phyloP scores from a whole-genome alignment of 768 basidiomycete species.

The Auriscalpium microsporum region DNA sequence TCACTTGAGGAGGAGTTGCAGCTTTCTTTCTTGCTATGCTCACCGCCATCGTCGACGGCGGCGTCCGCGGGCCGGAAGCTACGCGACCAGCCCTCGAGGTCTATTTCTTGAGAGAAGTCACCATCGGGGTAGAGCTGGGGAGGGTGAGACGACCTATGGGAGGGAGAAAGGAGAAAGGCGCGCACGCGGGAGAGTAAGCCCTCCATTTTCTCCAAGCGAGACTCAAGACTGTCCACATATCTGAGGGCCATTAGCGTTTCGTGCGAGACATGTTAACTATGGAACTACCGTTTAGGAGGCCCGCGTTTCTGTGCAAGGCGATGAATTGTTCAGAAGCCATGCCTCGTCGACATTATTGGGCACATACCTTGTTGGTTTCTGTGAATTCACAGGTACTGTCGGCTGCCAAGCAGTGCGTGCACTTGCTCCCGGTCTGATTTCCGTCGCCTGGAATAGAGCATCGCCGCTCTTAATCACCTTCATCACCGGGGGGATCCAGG shows the following conservation, averaged over 20 bases:
- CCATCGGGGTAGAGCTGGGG: conserved; percentile 11
- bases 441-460: conserved; percentile 5
- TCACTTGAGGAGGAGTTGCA: not conserved
- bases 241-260: not conserved
- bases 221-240: conserved; percentile 14
- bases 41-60: no score
- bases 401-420: conserved; percentile 6
- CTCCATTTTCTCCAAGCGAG: conserved; percentile 15
- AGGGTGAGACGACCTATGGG: not conserved
- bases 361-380: conserved; percentile 9
- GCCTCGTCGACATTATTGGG: not conserved
- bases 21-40: not conserved
- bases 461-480: not conserved
- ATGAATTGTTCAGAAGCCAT: not conserved
- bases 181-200: conserved; percentile 12
- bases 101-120: conserved; percentile 14
- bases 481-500: not conserved
- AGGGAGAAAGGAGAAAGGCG: not conserved
- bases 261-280: not conserved
- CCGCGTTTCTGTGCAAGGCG: conserved; percentile 4
- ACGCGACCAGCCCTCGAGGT: conserved; percentile 10
- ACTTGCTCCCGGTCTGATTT: not conserved
- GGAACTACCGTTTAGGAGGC: conserved; percentile 12
- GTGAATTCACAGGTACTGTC: conserved; percentile 9
- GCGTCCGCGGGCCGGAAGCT: conserved; percentile 1